A percentile compares a stretch with the other conserved stretches of the same genome.
Evolutionary conservation across 176 grass and related monocot species (phyloP).

Genomic region (Miscanthus lutarioriparius): DNA sequence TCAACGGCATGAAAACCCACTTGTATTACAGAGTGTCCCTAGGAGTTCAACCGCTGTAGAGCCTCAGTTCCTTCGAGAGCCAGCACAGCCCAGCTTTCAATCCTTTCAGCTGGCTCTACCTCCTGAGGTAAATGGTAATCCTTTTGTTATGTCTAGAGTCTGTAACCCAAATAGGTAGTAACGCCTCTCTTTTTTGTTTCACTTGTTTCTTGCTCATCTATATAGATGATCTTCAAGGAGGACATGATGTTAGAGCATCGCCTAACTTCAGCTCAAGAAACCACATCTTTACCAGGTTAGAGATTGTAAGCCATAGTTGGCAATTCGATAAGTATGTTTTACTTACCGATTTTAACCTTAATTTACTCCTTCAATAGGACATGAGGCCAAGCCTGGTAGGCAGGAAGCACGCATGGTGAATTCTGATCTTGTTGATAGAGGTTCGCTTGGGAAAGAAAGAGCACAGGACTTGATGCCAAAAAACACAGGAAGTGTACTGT

Average conservation of each 20-base stretch:
- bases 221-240: constrained; percentile 61
- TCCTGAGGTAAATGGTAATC: constrained; percentile 51
- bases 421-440: constrained; percentile 30
- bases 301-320: background rate
- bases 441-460: constrained; percentile 37
- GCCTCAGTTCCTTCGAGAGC: constrained; percentile 33
- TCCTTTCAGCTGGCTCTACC: constrained; percentile 43
- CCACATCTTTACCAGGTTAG: constrained; percentile 45
- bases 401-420: constrained; percentile 38
- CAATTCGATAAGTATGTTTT: background rate
- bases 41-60: constrained; percentile 38
- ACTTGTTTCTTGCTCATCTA: background rate
- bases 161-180: background rate
- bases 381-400: constrained; percentile 42
- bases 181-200: background rate
- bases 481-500: constrained; percentile 18
- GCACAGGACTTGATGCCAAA: constrained; percentile 40
- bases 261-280: constrained; percentile 43
- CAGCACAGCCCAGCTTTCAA: constrained; percentile 40
- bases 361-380: constrained; percentile 33
- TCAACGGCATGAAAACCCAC: constrained; percentile 25
- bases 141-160: constrained; percentile 3
- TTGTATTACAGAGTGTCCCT: constrained; percentile 36
- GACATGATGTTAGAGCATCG: constrained; percentile 50
- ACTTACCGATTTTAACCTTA: background rate